Evolutionary conservation across 1,139 yeast species (phyloP), one percentile per base, ranked within the genome.

Genomic region (Yamadazyma triangularis): DNA sequence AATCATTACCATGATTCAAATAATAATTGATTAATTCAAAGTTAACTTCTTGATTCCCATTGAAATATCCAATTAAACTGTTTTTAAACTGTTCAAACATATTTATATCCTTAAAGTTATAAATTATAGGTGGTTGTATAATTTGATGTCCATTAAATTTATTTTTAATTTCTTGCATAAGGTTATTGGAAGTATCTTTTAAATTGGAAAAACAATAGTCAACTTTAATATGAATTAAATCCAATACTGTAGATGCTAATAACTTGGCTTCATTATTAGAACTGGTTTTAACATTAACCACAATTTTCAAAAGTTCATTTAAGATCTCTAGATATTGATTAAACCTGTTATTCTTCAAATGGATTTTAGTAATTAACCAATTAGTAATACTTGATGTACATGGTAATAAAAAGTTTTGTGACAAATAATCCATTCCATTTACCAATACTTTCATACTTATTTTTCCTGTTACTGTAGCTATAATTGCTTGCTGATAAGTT

Each of bases 401-500:
- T 1, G 73, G 70, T 8, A 64, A 53, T 30, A 69, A 53, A 33
- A 68, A 68, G 12, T 48, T 44, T 39, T 67, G 74, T 4, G 70
- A 56, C 31, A 69, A 60, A 39, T 67, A 69, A 33, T 68, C 75
- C 29, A 68, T 47, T 2, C 74, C 74, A 39, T 64, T 67, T 31
- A 45, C 51, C 23, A 68, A 49, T 3, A 58, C 55, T 13, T 52
- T 46, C 14, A 51, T 44, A 34, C 52, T 55, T 6, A 85, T 66
- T 13, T 74, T 60, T 2, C 77, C 77, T 13, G 68, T 51, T 21
- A 72, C 70, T 30, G 77, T 64, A 0, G 95, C 88, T 13, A 69
- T 53, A 4, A 86, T 64, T 0, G 87, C 80, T 50, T 87, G 93
- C 39, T 78, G 79, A 45, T 86, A 77, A 10, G 89, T 74, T 4